A percentile compares a stretch with the other conserved stretches of the same genome.
Evolutionary conservation across 192 early-diverging fungal species (phyloP).

Genomic region (Umbelopsis vinacea): DNA sequence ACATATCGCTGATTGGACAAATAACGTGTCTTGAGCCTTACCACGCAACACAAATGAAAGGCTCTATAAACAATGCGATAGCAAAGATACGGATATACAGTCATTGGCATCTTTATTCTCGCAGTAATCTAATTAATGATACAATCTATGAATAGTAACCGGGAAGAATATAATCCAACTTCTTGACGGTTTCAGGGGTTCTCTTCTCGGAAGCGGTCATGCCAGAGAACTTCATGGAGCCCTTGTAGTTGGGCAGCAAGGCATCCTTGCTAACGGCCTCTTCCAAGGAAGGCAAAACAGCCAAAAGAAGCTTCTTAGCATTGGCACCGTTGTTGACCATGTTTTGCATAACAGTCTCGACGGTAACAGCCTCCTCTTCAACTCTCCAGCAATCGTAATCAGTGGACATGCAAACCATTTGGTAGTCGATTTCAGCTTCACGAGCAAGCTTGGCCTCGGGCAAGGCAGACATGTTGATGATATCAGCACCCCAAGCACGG

Average conservation of each 20-base stretch:
- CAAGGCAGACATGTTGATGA: slow-evolving; percentile 98
- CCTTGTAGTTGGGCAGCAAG: slow-evolving; percentile 67
- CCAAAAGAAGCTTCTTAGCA: slow-evolving; percentile 78
- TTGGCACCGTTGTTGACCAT: slow-evolving; percentile 83
- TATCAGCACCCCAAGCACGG: slow-evolving; percentile 87
- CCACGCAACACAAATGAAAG: no score
- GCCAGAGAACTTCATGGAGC: slow-evolving; percentile 82
- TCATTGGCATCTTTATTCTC: neutral
- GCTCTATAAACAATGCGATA: no score
- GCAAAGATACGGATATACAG: neutral
- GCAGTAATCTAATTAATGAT: neutral
- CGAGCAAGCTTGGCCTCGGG: slow-evolving; percentile 97
- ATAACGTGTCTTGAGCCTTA: no score
- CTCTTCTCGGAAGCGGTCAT: slow-evolving; percentile 84
- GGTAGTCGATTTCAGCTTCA: slow-evolving; percentile 98
- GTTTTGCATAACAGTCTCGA: slow-evolving; percentile 86
- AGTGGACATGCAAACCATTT: slow-evolving; percentile 99
- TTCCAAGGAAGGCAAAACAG: slow-evolving; percentile 80
- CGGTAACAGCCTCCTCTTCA: slow-evolving; percentile 81
- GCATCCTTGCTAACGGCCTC: slow-evolving; percentile 58
- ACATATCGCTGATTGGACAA: neutral
- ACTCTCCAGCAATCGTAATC: slow-evolving; percentile 96
- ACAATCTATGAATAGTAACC: slow-evolving; percentile 60
- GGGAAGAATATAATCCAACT: slow-evolving; percentile 86
- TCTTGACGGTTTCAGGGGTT: slow-evolving; percentile 67